phyloP scores from a whole-genome alignment of 2,329 filamentous ascomycete genomes.

The Nothomitra cinnamomea region DNA sequence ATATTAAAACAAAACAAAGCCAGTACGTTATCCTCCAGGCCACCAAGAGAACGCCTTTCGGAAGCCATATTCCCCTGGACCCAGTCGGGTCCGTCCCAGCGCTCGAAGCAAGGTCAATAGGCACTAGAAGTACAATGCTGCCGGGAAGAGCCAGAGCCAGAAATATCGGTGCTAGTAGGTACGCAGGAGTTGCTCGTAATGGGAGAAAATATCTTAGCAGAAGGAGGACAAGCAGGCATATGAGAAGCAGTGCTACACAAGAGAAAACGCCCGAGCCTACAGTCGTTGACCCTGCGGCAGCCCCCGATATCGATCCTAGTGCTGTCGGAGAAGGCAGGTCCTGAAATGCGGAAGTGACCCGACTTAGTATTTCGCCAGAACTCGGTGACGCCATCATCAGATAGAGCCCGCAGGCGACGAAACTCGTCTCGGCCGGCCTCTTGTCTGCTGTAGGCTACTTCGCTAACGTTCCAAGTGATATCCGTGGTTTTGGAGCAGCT shows the following conservation, averaged over 20 bases:
- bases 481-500: too few species aligned
- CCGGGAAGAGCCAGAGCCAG: constrained; percentile 87
- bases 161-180: constrained; percentile 83
- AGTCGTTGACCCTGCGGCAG: constrained; percentile 28
- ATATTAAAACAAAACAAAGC: constrained; percentile 89
- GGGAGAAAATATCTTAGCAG: constrained; percentile 83
- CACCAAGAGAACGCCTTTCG: constrained; percentile 59
- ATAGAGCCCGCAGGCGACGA: too few species aligned
- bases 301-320: constrained; percentile 13
- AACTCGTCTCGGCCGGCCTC: too few species aligned
- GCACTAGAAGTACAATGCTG: constrained; percentile 79
- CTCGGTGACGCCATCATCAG: neutral
- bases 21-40: constrained; percentile 94
- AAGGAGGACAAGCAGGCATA: constrained; percentile 62
- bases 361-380: neutral
- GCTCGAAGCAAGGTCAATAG: constrained; percentile 85
- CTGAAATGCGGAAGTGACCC: neutral
- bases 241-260: constrained; percentile 49
- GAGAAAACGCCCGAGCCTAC: constrained; percentile 70
- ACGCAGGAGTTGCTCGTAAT: constrained; percentile 75
- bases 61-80: constrained; percentile 73
- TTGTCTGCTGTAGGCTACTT: too few species aligned
- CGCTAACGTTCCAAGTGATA: too few species aligned
- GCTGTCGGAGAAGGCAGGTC: neutral
- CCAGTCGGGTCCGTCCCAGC: constrained; percentile 54